Evolutionary conservation across 768 basidiomycete genomes (phyloP).

Genomic region (Collybia sordida): DNA sequence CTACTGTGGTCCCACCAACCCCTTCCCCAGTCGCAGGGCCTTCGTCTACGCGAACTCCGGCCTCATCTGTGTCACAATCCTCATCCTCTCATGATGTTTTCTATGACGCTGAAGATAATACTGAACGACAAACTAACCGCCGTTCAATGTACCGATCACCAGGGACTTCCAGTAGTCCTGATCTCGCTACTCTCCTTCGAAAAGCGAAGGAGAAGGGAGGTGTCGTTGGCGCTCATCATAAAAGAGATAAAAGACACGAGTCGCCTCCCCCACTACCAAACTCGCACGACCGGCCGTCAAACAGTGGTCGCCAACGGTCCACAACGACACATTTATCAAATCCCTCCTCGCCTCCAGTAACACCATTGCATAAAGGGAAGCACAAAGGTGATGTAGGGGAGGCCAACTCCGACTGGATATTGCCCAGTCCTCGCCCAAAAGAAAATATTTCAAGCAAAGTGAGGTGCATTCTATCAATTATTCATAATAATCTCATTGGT

Average conservation of each 20-base stretch:
- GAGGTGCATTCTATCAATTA: constrained; percentile 15
- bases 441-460: constrained; percentile 54
- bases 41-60: constrained; percentile 27
- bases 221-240: constrained; percentile 30
- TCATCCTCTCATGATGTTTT: constrained; percentile 59
- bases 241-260: constrained; percentile 33
- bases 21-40: constrained; percentile 47
- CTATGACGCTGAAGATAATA: constrained; percentile 61
- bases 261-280: constrained; percentile 41
- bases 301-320: constrained; percentile 37
- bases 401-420: constrained; percentile 43
- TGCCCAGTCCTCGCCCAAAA: constrained; percentile 45
- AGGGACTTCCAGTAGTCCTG: constrained; percentile 90
- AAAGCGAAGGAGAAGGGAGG: constrained; percentile 77
- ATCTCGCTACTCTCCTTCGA: constrained; percentile 81
- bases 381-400: constrained; percentile 12
- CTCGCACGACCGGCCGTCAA: constrained; percentile 25
- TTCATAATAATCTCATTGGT: constrained; percentile 3
- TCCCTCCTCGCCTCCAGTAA: constrained; percentile 22
- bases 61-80: constrained; percentile 40
- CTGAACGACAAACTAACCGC: constrained; percentile 72
- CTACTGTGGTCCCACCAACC: constrained; percentile 66
- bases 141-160: constrained; percentile 85
- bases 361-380: constrained; percentile 36
- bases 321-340: constrained; percentile 36